These are phyloP conservation scores for Austroboletus novae-zelandiae DNA, from an alignment of 1,284 basidiomycete species.

Conservation along the genomic window DNA sequence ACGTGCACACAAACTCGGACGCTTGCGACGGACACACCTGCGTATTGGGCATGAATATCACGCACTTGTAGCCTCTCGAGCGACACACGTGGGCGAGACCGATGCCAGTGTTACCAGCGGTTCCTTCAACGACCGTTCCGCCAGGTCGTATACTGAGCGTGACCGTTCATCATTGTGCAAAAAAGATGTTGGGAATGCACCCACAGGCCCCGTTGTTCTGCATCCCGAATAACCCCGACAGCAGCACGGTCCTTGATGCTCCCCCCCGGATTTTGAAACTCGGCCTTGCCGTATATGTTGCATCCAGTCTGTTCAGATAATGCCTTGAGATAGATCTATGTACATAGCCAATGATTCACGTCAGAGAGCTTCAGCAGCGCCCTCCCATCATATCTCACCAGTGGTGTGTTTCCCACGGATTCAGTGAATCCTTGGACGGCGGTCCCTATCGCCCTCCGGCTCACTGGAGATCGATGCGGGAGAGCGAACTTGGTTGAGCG, in stretches of 20 bases:
- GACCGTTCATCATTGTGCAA: too few species aligned
- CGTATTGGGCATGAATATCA: conserved; percentile 99
- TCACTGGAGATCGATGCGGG: neutral
- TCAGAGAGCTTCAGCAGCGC: conserved; percentile 3
- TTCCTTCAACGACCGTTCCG: conserved; percentile 96
- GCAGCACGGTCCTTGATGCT: conserved; percentile 98
- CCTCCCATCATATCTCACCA: conserved; percentile 52
- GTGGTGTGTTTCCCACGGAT: conserved; percentile 91
- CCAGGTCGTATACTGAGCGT: conserved; percentile 76
- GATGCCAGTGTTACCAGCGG: conserved; percentile 98
- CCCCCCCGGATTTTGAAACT: conserved; percentile 99
- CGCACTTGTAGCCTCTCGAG: conserved; percentile 91
- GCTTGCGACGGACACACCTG: conserved; percentile 52
- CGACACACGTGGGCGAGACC: conserved; percentile 95
- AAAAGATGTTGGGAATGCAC: conserved; percentile 25
- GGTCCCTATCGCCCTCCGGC: conserved; percentile 49
- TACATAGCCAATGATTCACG: neutral
- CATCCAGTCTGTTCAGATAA: conserved; percentile 91
- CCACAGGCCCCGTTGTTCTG: conserved; percentile 81
- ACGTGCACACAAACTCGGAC: neutral
- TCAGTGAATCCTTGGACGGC: conserved; percentile 81
- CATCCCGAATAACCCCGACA: conserved; percentile 85
- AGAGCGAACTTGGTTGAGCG: conserved; percentile 27
- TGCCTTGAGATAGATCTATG: conserved; percentile 78
- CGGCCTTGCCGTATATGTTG: conserved; percentile 91